Conservation (phyloP, 2,329 filamentous ascomycete genomes). For the Aureobasidium sp. region DNA sequence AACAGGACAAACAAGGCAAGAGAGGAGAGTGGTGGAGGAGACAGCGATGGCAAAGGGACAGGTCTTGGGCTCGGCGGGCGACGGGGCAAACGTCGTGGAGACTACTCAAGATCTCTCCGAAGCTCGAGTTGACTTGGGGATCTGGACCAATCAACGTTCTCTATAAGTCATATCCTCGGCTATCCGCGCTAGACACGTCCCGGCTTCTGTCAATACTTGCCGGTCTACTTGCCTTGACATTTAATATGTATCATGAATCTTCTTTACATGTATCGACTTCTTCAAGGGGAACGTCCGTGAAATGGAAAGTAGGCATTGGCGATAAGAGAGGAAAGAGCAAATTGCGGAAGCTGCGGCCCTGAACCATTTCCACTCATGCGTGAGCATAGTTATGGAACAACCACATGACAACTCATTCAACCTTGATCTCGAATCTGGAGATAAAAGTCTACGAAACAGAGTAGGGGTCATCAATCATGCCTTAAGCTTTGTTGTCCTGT, state of each 20-base stretch:
- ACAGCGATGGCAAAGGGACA: slow-evolving; percentile 7
- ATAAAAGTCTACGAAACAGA: background rate
- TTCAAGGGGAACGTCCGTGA: too few relatives aligned
- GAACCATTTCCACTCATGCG: background rate
- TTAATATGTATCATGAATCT: background rate
- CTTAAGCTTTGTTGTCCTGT: background rate
- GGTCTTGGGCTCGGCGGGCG: background rate
- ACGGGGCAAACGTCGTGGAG: slow-evolving; percentile 11
- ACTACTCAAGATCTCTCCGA: background rate
- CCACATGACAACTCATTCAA: background rate
- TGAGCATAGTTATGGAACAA: background rate
- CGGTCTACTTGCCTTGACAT: slow-evolving; percentile 1
- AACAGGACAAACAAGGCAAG: background rate
- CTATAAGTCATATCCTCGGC: background rate
- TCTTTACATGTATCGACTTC: too few relatives aligned
- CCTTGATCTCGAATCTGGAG: background rate
- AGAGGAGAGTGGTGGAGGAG: slow-evolving; percentile 2
- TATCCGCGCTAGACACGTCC: background rate
- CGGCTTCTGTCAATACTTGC: slow-evolving; percentile 6
- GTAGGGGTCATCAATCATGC: background rate
- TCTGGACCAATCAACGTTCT: slow-evolving; percentile 1
- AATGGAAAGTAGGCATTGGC: background rate
- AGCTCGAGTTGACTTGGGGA: background rate
- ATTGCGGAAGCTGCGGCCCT: background rate
- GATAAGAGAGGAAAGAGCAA: background rate